phyloP scores from a whole-genome alignment of 768 basidiomycete species.

The Lactarius tabidus region DNA sequence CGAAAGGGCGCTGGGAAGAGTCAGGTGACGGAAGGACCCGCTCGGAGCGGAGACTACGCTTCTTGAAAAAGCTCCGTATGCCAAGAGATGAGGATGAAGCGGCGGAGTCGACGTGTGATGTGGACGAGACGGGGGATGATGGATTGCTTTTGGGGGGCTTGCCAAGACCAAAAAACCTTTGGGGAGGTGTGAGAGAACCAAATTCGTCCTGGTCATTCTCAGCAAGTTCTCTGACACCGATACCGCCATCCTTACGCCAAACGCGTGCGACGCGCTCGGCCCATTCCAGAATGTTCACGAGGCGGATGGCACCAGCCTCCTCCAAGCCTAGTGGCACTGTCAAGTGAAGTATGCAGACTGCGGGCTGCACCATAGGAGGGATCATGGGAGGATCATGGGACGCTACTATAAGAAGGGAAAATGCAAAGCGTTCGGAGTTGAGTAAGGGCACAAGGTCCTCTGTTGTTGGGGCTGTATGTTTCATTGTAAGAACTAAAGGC shows the following conservation, averaged over 20 bases:
- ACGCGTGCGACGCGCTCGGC: slow-evolving; percentile 37
- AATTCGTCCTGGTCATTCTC: slow-evolving; percentile 29
- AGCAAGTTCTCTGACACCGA: slow-evolving; percentile 30
- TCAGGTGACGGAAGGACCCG: slow-evolving; percentile 29
- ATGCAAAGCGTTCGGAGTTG: slow-evolving; percentile 34
- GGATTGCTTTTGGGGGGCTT: slow-evolving; percentile 7
- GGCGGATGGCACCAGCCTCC: slow-evolving; percentile 34
- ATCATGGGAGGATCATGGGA: slow-evolving; percentile 34
- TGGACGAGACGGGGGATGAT: slow-evolving; percentile 2
- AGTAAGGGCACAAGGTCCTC: slow-evolving; percentile 35
- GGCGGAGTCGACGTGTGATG: background rate
- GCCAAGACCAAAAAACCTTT: slow-evolving; percentile 18
- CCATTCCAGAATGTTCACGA: slow-evolving; percentile 39
- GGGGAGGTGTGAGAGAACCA: slow-evolving; percentile 29
- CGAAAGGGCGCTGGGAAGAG: slow-evolving; percentile 36
- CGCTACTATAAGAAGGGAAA: slow-evolving; percentile 39
- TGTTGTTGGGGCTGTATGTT: slow-evolving; percentile 15
- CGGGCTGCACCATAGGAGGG: slow-evolving; percentile 30
- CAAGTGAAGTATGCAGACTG: slow-evolving; percentile 36
- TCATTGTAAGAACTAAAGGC: background rate
- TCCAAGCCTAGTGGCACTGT: slow-evolving; percentile 34
- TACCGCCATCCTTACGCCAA: slow-evolving; percentile 36
- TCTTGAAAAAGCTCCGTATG: slow-evolving; percentile 3
- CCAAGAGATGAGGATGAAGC: slow-evolving; percentile 2
- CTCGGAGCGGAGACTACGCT: slow-evolving; percentile 12